Percentiles rank a stretch among this genome's conserved stretches.
phyloP scores from a whole-genome alignment of 495 filamentous ascomycete genomes.

The Aspergillus incahuasiensis region DNA sequence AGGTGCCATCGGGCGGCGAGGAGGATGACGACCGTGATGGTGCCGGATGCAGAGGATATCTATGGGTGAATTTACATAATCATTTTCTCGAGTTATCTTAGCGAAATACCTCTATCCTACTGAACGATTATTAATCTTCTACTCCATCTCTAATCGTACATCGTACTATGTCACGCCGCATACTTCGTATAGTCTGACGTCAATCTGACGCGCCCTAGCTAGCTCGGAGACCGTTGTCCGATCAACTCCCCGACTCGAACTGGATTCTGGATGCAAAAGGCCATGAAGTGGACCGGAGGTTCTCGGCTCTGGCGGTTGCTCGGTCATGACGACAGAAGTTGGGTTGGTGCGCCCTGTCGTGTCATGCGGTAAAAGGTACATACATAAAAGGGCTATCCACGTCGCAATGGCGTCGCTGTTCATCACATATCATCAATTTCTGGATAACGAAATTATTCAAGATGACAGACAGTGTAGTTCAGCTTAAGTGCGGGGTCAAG shows the following conservation, averaged over 20 bases:
- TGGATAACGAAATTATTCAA: neutral
- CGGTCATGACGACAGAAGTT: slow-evolving; percentile 1
- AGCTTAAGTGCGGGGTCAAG: slow-evolving; percentile 41
- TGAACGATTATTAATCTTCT: neutral
- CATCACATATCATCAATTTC: neutral
- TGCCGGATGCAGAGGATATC: slow-evolving; percentile 39
- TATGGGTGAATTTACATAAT: slow-evolving; percentile 24
- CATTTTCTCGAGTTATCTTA: neutral
- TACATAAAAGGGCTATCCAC: neutral
- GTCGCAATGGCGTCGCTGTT: neutral
- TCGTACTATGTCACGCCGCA: neutral
- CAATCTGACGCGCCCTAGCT: slow-evolving; percentile 17
- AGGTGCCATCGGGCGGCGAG: slow-evolving; percentile 23
- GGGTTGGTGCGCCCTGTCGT: neutral
- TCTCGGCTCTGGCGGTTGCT: neutral
- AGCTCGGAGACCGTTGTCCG: neutral
- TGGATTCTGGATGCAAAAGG: neutral
- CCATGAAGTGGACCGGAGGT: neutral
- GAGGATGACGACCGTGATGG: slow-evolving; percentile 39
- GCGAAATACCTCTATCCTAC: no score
- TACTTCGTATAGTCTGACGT: slow-evolving; percentile 11
- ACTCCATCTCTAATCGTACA: neutral
- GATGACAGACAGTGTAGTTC: slow-evolving; percentile 37
- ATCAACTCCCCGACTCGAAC: neutral
- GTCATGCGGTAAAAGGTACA: neutral